Base-by-base conservation (phyloP, 2,329 filamentous ascomycete genomes). In the Aureobasidium melanogenum region DNA sequence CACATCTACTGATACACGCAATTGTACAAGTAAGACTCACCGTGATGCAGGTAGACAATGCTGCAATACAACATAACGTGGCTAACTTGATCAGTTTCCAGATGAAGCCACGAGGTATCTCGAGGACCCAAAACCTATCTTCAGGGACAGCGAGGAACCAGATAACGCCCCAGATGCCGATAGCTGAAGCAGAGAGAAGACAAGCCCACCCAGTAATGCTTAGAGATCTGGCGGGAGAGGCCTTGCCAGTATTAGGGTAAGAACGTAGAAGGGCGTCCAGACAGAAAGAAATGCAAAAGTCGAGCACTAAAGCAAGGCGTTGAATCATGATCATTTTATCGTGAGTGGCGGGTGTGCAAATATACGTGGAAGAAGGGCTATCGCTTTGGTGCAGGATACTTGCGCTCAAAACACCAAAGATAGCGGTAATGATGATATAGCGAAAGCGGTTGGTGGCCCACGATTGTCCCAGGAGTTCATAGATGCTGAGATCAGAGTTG, bases 361-460 rank as follows among this genome's bases (percentile, higher is more conserved):
- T 79, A 62, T 79, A 79, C 3, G 78, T 80, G 17, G 79, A 80
- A 43, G 69, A 66, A 17, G 71, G 74, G 47, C 70, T 73, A 41
- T 67, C 63, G 8, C 72, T 68, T 17, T 77, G 69, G 1, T 69
- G 68, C 15, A 73, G 66, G 6, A 72, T 70, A 34, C 76, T 59
- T 43, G 75, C 67, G 6, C 75, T 74, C 8, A 76, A 74, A 8
- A 75, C 46, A 32, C 72, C 69, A 5, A 80, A 64, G 8, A 77
- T 63, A 5, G 69, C 63, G 1, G 76, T 70, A 0, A 76, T 68
- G 22, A 76, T 66, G 1, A 80, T 43, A 62, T 74, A 76, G 60
- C 74, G 69, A 36, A 71, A 71, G 10, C 69, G 71, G 30, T 70
- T 72, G 30, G 70, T 69, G 1, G 72, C 70, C 26, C 75, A 55